phyloP scores from a whole-genome alignment of 805 yeast genomes.

The Wickerhamiella australiensis region DNA sequence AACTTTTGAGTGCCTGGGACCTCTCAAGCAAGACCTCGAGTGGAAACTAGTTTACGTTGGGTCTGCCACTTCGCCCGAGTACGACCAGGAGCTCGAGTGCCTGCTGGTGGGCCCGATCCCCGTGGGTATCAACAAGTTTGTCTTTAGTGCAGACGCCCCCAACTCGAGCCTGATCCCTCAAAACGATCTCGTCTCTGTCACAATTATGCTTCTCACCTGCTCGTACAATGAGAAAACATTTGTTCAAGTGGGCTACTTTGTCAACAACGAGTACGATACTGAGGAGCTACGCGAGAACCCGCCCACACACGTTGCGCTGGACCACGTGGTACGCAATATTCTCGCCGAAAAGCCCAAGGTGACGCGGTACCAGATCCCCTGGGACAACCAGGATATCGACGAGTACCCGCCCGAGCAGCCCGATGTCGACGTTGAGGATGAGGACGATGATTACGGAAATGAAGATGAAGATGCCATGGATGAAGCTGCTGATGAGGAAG shows the following conservation, averaged over 20 bases:
- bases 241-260: slow-evolving; percentile 95
- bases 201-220: slow-evolving; percentile 86
- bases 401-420: slow-evolving; percentile 26
- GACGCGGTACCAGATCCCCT: slow-evolving; percentile 88
- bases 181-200: slow-evolving; percentile 84
- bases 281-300: slow-evolving; percentile 91
- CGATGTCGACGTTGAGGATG: slow-evolving; percentile 17
- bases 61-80: slow-evolving; percentile 83
- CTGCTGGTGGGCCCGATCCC: slow-evolving; percentile 98
- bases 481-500: slow-evolving; percentile 15
- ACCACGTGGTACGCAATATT: slow-evolving; percentile 85
- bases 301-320: slow-evolving; percentile 85
- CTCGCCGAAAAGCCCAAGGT: slow-evolving; percentile 96
- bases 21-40: slow-evolving; percentile 81
- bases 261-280: slow-evolving; percentile 88
- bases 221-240: slow-evolving; percentile 88
- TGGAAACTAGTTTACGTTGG: slow-evolving; percentile 98
- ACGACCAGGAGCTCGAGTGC: slow-evolving; percentile 93
- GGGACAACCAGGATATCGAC: slow-evolving; percentile 36
- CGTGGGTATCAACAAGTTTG: slow-evolving; percentile 87
- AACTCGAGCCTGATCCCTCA: slow-evolving; percentile 94
- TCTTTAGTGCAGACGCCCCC: slow-evolving; percentile 93
- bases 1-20: slow-evolving; percentile 93
- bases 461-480: slow-evolving; percentile 19
- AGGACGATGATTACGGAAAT: slow-evolving; percentile 13